Conservation (phyloP, 2,329 filamentous ascomycete genomes). For the Penicillium sp. region DNA sequence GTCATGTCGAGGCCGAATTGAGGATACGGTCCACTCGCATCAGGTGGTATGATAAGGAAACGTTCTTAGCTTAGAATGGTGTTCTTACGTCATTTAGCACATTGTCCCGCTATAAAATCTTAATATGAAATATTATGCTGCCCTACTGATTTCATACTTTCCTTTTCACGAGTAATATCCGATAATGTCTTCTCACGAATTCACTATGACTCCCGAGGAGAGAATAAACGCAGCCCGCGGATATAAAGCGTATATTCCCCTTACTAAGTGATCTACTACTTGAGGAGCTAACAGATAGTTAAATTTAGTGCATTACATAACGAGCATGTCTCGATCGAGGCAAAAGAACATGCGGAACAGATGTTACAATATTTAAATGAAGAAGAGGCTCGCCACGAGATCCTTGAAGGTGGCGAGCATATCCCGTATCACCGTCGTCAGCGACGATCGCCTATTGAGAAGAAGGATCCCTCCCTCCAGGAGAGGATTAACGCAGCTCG, state of each 20-base stretch:
- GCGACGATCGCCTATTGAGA: neutral
- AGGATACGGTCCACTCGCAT: neutral
- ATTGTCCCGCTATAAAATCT: neutral
- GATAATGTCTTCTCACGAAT: neutral
- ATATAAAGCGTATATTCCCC: conserved; percentile 1
- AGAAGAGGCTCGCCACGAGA: neutral
- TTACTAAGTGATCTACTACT: neutral
- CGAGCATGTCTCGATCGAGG: neutral
- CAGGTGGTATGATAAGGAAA: neutral
- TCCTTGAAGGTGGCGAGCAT: neutral
- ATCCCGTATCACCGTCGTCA: neutral
- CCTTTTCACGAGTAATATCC: neutral
- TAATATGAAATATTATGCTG: neutral
- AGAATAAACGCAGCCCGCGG: conserved; percentile 2
- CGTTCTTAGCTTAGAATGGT: neutral
- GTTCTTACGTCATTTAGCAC: neutral
- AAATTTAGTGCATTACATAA: neutral
- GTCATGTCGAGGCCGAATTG: neutral
- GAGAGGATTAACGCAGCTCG: conserved; percentile 1
- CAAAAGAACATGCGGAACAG: conserved; percentile 1
- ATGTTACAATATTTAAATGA: neutral
- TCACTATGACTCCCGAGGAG: neutral
- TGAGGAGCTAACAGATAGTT: neutral
- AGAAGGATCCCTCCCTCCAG: neutral
- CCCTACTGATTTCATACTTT: neutral